Evolutionary conservation across 139 green algal genomes (phyloP).

Genomic region (Ettlia oleoabundans): DNA sequence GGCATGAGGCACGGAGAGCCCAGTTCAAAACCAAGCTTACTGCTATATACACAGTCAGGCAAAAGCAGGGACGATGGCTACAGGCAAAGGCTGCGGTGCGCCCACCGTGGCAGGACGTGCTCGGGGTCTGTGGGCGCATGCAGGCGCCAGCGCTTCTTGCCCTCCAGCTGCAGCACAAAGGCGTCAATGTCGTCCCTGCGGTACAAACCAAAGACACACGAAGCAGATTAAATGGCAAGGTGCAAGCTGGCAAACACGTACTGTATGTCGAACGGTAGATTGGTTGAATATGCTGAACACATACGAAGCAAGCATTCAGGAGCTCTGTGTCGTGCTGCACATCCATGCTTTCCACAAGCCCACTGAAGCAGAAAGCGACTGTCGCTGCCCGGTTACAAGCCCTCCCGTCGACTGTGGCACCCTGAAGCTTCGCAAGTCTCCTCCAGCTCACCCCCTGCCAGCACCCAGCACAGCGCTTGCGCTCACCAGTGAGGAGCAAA

Average conservation of each 20-base stretch:
- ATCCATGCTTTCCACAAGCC: too few relatives aligned
- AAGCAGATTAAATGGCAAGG: neutral
- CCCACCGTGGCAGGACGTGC: constrained; percentile 54
- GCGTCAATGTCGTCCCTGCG: constrained; percentile 84
- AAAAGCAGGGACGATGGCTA: neutral
- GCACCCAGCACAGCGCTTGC: neutral
- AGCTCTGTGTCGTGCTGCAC: too few relatives aligned
- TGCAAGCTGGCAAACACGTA: neutral
- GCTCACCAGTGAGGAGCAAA: constrained; percentile 78
- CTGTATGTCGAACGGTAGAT: too few relatives aligned
- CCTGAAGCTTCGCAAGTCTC: too few relatives aligned
- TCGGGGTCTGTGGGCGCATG: constrained; percentile 22
- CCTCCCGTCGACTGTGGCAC: too few relatives aligned
- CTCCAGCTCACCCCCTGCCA: neutral
- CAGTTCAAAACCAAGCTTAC: too few relatives aligned
- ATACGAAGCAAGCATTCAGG: too few relatives aligned
- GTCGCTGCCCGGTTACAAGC: too few relatives aligned
- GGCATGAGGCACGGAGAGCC: too few relatives aligned
- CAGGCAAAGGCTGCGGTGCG: neutral
- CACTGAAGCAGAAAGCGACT: too few relatives aligned
- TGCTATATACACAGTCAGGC: neutral
- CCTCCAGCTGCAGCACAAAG: constrained; percentile 82
- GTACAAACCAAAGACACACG: neutral
- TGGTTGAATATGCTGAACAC: too few relatives aligned
- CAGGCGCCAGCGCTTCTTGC: constrained; percentile 78